These are phyloP conservation scores for Paraglomus occultum DNA, from an alignment of 192 early-diverging fungal genomes.

Conservation along the genomic window DNA sequence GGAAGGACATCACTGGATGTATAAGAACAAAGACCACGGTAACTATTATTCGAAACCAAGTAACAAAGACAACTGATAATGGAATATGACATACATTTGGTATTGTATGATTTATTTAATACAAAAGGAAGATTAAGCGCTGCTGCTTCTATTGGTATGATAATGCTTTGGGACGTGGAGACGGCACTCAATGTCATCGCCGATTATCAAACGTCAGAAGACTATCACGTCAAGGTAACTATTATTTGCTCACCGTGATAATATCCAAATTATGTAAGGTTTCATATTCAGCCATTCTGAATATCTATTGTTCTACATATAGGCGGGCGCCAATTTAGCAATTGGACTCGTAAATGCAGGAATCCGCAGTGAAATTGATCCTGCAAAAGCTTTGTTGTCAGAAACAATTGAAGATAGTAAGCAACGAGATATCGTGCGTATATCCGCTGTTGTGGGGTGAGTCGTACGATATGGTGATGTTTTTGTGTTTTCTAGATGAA, in stretches of 20 bases:
- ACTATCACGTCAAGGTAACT: constrained; percentile 78
- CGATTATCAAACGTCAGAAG: constrained; percentile 88
- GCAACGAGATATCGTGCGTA: constrained; percentile 50
- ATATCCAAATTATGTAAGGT: background rate
- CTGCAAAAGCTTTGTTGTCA: constrained; percentile 83
- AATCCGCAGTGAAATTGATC: constrained; percentile 88
- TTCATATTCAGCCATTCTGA: constrained; percentile 22
- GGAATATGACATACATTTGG: background rate
- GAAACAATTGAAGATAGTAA: constrained; percentile 73
- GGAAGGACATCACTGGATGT: constrained; percentile 86
- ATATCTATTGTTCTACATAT: constrained; percentile 18
- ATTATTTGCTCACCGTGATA: background rate
- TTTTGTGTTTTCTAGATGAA: constrained; percentile 4
- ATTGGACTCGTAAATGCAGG: constrained; percentile 92
- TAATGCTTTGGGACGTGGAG: constrained; percentile 95
- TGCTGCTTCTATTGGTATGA: constrained; percentile 89
- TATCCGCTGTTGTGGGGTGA: constrained; percentile 82
- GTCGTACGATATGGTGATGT: background rate
- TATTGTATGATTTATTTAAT: background rate
- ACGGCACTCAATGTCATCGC: constrained; percentile 88
- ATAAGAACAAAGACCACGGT: constrained; percentile 97
- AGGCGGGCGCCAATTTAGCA: constrained; percentile 89
- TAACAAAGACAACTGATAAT: background rate
- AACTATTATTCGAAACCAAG: background rate
- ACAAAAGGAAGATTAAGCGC: constrained; percentile 85